Conservation (phyloP, 78 protist genomes). For the Cavenderia fasciculata region DNA sequence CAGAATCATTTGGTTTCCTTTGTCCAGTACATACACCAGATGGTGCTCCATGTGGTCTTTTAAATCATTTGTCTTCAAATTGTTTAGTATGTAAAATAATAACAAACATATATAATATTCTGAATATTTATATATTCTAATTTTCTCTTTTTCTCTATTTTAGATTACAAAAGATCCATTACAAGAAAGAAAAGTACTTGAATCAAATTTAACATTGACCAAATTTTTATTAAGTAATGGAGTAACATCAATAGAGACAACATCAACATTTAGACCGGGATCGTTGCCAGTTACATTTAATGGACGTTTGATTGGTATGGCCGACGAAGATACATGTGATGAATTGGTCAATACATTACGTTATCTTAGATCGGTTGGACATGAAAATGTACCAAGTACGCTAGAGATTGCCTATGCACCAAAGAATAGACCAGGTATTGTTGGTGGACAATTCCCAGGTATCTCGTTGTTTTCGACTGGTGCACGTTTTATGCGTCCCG, state of each 20-base stretch:
- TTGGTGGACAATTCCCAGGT: constrained; percentile 73
- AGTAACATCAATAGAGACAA: constrained; percentile 25
- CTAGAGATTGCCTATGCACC: constrained; percentile 76
- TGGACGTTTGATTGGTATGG: constrained; percentile 55
- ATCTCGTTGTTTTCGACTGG: constrained; percentile 85
- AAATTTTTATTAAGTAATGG: constrained; percentile 40
- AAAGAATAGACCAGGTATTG: not conserved
- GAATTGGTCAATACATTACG: constrained; percentile 36
- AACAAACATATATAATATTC: not conserved
- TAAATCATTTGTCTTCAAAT: constrained; percentile 93
- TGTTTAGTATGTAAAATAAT: constrained; percentile 70
- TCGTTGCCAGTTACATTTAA: constrained; percentile 58
- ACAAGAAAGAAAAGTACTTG: not conserved
- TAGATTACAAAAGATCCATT: constrained; percentile 34
- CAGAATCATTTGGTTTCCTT: constrained; percentile 98
- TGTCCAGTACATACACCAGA: constrained; percentile 99
- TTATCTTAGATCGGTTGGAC: constrained; percentile 61
- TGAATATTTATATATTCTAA: too few species aligned
- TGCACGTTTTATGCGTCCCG: constrained; percentile 96
- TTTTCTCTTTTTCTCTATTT: not conserved
- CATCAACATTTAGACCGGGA: not conserved
- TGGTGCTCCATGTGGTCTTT: constrained; percentile 99
- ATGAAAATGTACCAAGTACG: constrained; percentile 16
- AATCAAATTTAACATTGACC: not conserved
- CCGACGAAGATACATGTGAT: constrained; percentile 1